Evolutionary conservation across 2,329 filamentous ascomycete species (phyloP).

Genomic region (Calonectria honghensis): DNA sequence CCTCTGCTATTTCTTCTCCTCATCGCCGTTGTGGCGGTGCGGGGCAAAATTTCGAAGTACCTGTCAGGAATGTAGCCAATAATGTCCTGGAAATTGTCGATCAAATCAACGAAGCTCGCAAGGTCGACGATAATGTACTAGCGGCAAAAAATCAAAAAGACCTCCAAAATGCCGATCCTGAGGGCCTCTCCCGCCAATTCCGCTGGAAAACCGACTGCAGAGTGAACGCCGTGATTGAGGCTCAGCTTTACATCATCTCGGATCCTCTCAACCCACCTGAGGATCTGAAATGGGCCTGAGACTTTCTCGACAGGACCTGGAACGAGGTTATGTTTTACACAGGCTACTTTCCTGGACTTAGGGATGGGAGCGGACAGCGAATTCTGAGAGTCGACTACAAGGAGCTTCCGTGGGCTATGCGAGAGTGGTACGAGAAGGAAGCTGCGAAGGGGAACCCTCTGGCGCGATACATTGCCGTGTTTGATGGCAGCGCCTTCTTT

Average conservation of each 20-base stretch:
- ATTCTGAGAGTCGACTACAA: not conserved
- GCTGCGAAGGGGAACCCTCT: not conserved
- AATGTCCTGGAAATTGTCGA: not conserved
- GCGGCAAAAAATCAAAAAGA: not conserved
- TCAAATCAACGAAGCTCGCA: not conserved
- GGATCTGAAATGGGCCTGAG: not conserved
- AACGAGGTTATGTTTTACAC: conserved; percentile 1
- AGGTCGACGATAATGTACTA: not conserved
- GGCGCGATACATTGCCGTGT: not conserved
- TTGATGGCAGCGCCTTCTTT: not conserved
- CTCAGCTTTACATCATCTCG: not conserved
- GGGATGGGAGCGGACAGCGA: not conserved
- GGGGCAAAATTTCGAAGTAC: not conserved
- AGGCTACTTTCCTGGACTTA: not conserved
- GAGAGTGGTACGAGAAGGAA: not conserved
- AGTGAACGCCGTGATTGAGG: not conserved
- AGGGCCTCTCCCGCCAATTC: too few relatives aligned
- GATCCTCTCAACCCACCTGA: not conserved
- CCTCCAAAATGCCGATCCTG: not conserved
- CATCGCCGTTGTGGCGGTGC: not conserved
- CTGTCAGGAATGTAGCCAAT: not conserved
- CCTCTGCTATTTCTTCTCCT: not conserved
- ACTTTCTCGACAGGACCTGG: conserved; percentile 14
- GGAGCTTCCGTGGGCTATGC: conserved; percentile 1
- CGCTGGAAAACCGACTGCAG: not conserved